Base-by-base conservation (phyloP, 164 flowering plant genomes). In the Brasenia schreberi region DNA sequence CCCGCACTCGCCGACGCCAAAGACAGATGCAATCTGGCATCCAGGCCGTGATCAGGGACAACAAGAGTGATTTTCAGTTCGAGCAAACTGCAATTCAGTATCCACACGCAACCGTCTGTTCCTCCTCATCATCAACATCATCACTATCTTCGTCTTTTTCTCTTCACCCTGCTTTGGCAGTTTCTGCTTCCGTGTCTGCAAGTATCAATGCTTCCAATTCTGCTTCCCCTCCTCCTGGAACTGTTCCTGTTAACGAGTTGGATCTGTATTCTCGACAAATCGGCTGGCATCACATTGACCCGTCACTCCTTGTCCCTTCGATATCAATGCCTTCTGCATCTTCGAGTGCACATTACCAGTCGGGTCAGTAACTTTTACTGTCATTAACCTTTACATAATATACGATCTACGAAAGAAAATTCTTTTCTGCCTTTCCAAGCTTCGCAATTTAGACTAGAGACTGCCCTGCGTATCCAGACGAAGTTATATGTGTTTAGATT, bases 301-400 rank as follows among this genome's bases (percentile, higher is more conserved):
- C 12, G 18, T 7, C 19, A 7, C 18, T 11, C 19, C 63, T 49
- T 19, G 72, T 63, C 63, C 52, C 75, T 11, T 71, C 84, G 0
- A 60, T 75, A 23, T 53, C 76, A 33, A 79, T 79, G 70, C 74
- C 81, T 63, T 72, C 79, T 11, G 78, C 76, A 27, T 18, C 75
- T 18, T 66, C 85, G 1, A 78, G 75, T 71, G 69, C 83, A 72
- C 83, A 80, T 62, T 78, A 72, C 62, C 84, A 82, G 74, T 65
- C 83, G 67, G 90, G 90, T 84, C 76, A 65, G 72, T n/a, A 77
- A 72, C 70, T 42, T 65, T 19, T 17, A 9, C 6, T 10, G 12
- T 65, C 43, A 42, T n/a, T n/a, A 18, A 5, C 27, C 10, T n/a
- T 4, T 59, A 43, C 5, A 42, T 39, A 5, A 4, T 44, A 7